Conservation (phyloP, 1,139 yeast genomes). For the Komagataea norvegica region DNA sequence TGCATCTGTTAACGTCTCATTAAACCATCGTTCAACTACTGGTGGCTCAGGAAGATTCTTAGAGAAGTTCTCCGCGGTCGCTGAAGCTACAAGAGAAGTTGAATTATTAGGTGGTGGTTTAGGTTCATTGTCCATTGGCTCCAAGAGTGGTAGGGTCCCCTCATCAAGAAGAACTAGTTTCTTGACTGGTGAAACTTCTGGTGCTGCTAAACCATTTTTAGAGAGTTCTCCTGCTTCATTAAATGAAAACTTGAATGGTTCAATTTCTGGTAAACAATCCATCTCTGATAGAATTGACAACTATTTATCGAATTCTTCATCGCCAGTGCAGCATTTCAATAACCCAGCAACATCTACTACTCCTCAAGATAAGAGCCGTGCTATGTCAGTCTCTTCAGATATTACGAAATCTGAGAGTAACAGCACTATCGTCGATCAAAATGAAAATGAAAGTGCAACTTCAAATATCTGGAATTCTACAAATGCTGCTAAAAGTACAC, state of each 20-base stretch:
- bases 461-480: conserved; percentile 58
- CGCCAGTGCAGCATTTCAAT: conserved; percentile 40
- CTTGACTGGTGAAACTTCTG: conserved; percentile 30
- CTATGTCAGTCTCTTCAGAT: conserved; percentile 25
- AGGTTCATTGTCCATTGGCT: conserved; percentile 31
- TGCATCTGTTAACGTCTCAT: conserved; percentile 49
- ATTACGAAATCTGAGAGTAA: conserved; percentile 30
- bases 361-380: conserved; percentile 13
- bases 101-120: conserved; percentile 43
- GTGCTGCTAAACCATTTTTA: conserved; percentile 19
- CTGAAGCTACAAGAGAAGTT: conserved; percentile 74
- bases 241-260: conserved; percentile 47
- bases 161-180: conserved; percentile 47
- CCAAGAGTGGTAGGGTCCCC: conserved; percentile 27
- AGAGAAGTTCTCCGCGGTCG: conserved; percentile 68
- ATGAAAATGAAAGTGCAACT: conserved; percentile 18
- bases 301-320: conserved; percentile 35
- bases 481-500: conserved; percentile 63
- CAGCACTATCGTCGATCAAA: conserved; percentile 28
- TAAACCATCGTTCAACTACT: conserved; percentile 26
- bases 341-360: conserved; percentile 2
- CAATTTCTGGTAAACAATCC: conserved; percentile 49
- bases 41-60: conserved; percentile 42
- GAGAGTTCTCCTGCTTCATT: conserved; percentile 43
- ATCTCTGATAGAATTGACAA: conserved; percentile 62